Conservation (phyloP, 805 yeast species). For the Lachancea kluyveri region DNA sequence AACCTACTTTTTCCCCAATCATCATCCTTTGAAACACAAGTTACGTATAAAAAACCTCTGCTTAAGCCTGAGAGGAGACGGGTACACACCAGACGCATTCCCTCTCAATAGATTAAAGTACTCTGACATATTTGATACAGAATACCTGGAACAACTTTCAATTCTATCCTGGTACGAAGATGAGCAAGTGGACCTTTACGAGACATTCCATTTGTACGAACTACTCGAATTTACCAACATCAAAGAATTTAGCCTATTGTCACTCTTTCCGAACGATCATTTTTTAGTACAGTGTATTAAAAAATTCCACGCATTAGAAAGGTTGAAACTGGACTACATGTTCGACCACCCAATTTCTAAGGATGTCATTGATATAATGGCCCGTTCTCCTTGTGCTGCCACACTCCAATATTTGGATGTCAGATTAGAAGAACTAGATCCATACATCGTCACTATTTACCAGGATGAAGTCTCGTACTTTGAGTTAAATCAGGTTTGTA, state of each 20-base stretch:
- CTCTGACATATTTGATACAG: conserved; percentile 29
- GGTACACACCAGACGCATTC: conserved; percentile 11
- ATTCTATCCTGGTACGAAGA: conserved; percentile 36
- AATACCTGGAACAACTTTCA: conserved; percentile 26
- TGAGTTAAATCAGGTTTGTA: conserved; percentile 16
- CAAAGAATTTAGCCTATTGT: conserved; percentile 29
- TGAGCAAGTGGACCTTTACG: conserved; percentile 18
- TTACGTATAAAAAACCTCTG: conserved; percentile 19
- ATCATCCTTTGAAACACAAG: conserved; percentile 4
- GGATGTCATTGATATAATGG: conserved; percentile 17
- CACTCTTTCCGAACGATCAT: conserved; percentile 23
- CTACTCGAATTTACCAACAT: conserved; percentile 28
- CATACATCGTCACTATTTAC: conserved; percentile 17
- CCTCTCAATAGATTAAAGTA: conserved; percentile 11
- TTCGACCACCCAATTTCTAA: conserved; percentile 19
- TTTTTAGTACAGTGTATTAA: conserved; percentile 23
- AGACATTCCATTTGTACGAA: conserved; percentile 22
- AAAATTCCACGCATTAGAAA: conserved; percentile 21
- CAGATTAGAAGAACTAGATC: conserved; percentile 21
- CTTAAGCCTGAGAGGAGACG: conserved; percentile 27
- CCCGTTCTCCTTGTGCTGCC: conserved; percentile 19
- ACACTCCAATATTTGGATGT: conserved; percentile 31
- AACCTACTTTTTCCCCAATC: conserved; percentile 17
- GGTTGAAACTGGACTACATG: conserved; percentile 32
- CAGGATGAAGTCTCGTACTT: conserved; percentile 18